Evolutionary conservation across 768 basidiomycete genomes (phyloP).

Genomic region (Paxillus involutus): DNA sequence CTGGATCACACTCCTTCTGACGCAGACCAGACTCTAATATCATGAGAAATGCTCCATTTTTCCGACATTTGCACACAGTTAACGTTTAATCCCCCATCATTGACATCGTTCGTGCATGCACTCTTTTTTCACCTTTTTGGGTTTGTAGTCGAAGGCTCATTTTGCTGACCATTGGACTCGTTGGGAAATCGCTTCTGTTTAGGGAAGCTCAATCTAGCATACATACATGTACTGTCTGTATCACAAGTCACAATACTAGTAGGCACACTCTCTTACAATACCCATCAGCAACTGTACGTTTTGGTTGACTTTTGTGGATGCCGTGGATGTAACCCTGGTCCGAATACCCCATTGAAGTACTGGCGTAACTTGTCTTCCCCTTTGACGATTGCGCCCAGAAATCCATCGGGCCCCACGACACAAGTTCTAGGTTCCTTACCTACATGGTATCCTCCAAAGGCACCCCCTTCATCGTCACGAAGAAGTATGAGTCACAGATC

Average conservation of each 20-base stretch:
- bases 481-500: neutral
- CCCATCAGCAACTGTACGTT: neutral
- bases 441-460: conserved; percentile 1
- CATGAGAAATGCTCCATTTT: neutral
- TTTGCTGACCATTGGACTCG: neutral
- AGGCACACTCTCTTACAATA: neutral
- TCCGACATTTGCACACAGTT: neutral
- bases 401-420: conserved; percentile 15
- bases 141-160: neutral
- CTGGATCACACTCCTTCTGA: neutral
- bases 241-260: neutral
- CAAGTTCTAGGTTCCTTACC: conserved; percentile 1
- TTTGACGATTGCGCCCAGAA: conserved; percentile 11
- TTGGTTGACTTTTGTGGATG: too few relatives aligned
- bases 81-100: neutral
- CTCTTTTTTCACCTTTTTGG: neutral
- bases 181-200: neutral
- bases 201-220: neutral
- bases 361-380: conserved; percentile 1
- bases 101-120: neutral
- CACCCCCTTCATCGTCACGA: conserved; percentile 5
- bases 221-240: neutral
- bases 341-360: conserved; percentile 10
- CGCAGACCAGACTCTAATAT: conserved; percentile 9
- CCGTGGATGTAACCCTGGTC: neutral